phyloP scores from a whole-genome alignment of 805 yeast genomes.

The Yamadazyma takamatsuzukensis region DNA sequence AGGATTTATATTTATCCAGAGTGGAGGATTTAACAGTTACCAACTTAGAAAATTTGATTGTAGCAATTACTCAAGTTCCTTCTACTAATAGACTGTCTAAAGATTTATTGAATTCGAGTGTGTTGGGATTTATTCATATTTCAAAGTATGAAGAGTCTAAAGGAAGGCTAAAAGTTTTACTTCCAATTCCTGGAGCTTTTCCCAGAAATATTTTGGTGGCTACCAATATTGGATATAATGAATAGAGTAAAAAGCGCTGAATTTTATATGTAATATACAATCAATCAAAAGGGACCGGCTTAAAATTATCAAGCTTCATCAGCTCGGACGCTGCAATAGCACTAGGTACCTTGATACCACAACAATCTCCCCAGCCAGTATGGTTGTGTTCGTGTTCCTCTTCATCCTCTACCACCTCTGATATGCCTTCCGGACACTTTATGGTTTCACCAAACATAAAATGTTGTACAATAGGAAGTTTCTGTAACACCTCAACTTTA shows the following conservation, averaged over 20 bases:
- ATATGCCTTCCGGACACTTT: constrained; percentile 69
- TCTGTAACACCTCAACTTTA: constrained; percentile 84
- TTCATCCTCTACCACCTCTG: constrained; percentile 22
- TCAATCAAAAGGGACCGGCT: constrained; percentile 66
- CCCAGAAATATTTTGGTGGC: constrained; percentile 73
- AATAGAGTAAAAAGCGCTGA: constrained; percentile 42
- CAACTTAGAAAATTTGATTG: constrained; percentile 68
- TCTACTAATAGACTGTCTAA: constrained; percentile 35
- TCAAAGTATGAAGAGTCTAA: constrained; percentile 72
- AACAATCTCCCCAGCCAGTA: constrained; percentile 92
- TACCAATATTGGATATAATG: constrained; percentile 80
- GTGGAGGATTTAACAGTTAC: constrained; percentile 46
- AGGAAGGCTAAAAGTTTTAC: constrained; percentile 61
- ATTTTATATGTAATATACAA: constrained; percentile 1
- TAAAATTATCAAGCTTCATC: constrained; percentile 24
- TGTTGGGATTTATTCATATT: constrained; percentile 76
- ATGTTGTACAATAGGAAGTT: constrained; percentile 92
- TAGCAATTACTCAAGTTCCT: constrained; percentile 51
- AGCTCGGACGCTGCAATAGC: constrained; percentile 84
- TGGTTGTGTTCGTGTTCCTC: constrained; percentile 17
- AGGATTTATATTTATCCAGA: constrained; percentile 29
- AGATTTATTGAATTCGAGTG: constrained; percentile 53
- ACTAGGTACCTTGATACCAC: constrained; percentile 95
- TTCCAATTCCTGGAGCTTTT: constrained; percentile 84
- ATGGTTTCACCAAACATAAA: constrained; percentile 76